phyloP scores from a whole-genome alignment of 495 filamentous ascomycete genomes.

The Hypoxylon fragiforme region DNA sequence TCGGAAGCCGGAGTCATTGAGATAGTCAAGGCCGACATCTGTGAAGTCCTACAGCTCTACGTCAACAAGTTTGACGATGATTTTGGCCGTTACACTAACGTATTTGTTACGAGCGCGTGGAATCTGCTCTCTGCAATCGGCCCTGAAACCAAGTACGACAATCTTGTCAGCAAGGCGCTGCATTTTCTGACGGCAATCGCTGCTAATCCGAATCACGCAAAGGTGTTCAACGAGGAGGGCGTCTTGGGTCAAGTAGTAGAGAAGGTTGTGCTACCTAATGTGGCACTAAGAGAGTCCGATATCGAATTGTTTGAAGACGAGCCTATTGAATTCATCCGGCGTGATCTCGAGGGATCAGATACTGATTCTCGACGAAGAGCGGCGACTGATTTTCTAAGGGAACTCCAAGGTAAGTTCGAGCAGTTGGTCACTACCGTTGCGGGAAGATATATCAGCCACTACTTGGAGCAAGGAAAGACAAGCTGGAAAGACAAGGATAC shows the following conservation, averaged over 20 bases:
- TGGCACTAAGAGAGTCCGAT: constrained; percentile 86
- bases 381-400: constrained; percentile 89
- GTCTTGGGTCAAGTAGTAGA: constrained; percentile 83
- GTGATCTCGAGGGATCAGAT: constrained; percentile 95
- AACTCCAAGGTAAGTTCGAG: constrained; percentile 87
- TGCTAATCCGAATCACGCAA: constrained; percentile 71
- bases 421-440: constrained; percentile 78
- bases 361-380: constrained; percentile 88
- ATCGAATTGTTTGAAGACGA: constrained; percentile 97
- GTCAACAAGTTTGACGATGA: constrained; percentile 93
- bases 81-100: constrained; percentile 73
- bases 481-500: constrained; percentile 99
- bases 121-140: constrained; percentile 83
- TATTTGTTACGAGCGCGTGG: constrained; percentile 90
- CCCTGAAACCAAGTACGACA: constrained; percentile 88
- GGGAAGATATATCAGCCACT: constrained; percentile 79
- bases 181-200: constrained; percentile 92
- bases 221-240: constrained; percentile 78
- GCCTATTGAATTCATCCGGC: constrained; percentile 96
- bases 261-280: constrained; percentile 92
- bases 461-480: constrained; percentile 64
- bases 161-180: constrained; percentile 89
- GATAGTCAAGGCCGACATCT: constrained; percentile 86
- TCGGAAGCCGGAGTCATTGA: constrained; percentile 83
- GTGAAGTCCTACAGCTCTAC: constrained; percentile 83